Evolutionary conservation across 2,329 filamentous ascomycete species (phyloP).

Genomic region (Pseudogymnoascus sp.): DNA sequence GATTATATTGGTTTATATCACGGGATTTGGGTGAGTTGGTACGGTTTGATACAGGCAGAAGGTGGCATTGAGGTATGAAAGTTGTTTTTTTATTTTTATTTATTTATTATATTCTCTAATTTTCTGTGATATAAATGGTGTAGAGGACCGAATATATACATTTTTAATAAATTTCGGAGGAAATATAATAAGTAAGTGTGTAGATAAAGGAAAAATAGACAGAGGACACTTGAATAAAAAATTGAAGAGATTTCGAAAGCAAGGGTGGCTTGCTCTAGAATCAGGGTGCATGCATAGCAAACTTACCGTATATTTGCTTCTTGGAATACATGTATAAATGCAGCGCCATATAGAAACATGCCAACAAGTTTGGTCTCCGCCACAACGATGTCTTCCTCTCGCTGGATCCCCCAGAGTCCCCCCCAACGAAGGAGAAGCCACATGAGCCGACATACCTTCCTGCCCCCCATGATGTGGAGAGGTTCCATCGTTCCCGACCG

Average conservation of each 20-base stretch:
- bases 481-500: neutral
- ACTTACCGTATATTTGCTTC: neutral
- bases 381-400: neutral
- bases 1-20: slow-evolving; percentile 6
- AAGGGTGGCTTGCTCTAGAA: neutral
- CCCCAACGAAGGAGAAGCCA: neutral
- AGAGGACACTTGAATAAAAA: neutral
- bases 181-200: neutral
- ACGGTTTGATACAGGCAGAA: neutral
- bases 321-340: slow-evolving; percentile 8
- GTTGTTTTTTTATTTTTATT: neutral
- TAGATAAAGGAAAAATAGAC: neutral
- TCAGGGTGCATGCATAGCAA: slow-evolving; percentile 3
- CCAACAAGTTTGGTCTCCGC: neutral
- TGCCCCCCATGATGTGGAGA: neutral
- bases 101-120: neutral
- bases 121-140: neutral
- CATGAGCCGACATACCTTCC: neutral
- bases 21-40: neutral
- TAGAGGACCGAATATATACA: neutral
- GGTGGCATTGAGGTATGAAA: neutral
- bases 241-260: neutral
- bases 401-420: neutral
- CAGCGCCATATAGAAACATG: neutral
- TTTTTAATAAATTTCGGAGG: neutral